Evolutionary conservation across 2,329 filamentous ascomycete species (phyloP), one percentile per base, ranked within the genome.

Genomic region (Seiridium cupressi): DNA sequence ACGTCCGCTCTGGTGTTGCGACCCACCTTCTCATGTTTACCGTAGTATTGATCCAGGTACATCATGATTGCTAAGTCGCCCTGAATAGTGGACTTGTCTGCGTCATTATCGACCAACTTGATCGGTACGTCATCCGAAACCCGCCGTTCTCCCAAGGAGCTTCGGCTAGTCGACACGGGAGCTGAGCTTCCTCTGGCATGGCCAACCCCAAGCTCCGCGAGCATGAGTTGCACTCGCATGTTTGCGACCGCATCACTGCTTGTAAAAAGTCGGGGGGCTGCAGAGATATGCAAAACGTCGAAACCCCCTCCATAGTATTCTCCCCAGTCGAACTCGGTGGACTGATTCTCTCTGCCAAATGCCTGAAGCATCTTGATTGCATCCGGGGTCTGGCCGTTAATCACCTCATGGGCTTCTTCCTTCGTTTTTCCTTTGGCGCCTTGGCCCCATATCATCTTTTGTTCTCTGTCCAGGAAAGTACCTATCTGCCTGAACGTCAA

Each of bases 401-500:
- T 74, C 9, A 96, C 87, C 0, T 78, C 68, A 1, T 78, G 77
- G 0, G 93, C 92, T 0, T 79, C 75, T 0, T 80, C 79, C 32
- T 80, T 80, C 0, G 78, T 80, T 76, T 97, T 96, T 5, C 78
- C 79, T 0, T 84, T 86, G 0, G 93, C 94, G 3, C 95, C 95
- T 74, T 97, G 93, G 11, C 95, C 95, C 94, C 93, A 98, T 58
- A 99, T 96, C 3, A 77, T 76, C 36, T 79, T 79, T 44, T 84
- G 81, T n/a, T 85, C 79, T 3, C 80, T 77, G 66, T 89, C 81
- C 49, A 97, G 76, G 70, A 92, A 98, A 0, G 95, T 99, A 2
- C 88, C 92, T 64, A 99, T 97, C 32, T 86, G 82, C 49, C 95
- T 84, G 72, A 99, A 98, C 0, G 95, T 99, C 42, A 99, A 81